Base-by-base conservation (phyloP, 148 eudicot genomes). In the Fagopyrum tataricum region DNA sequence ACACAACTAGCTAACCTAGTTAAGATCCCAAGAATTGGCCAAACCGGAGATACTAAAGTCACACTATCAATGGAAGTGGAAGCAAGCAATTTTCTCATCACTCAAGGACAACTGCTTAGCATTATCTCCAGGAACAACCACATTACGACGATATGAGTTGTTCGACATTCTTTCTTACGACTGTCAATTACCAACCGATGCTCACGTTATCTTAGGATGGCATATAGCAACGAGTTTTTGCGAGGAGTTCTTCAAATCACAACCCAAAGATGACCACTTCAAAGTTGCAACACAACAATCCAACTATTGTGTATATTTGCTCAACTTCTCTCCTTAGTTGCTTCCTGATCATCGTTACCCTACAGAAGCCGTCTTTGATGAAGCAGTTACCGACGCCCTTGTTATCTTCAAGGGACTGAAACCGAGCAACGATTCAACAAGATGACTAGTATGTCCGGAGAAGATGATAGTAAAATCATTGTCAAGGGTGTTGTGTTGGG, bases 221-320 rank as follows among this genome's bases (percentile, higher is more conserved):
- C 72, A 70, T 70, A 70, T 70, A 41, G 72, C 72, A 20, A 70
- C 72, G 0, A n/a, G 72, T 7, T 18, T 41, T 10, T 44, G 51
- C 4, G 15, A 13, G 47, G n/a, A n/a, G n/a, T 70, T 3, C 49
- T 70, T 13, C 11, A 0, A 5, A n/a, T 4, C 9, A 10, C 31
- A 39, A 44, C 7, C 14, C 56, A 52, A 17, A 52, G 72, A 44
- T 44, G 37, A 15, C 7, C 13, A 70, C 51, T 70, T 41, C 51
- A 5, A n/a, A 7, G 52, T 70, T 42, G 72, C 72, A 18, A 44
- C 26, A 31, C 44, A 20, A 7, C 23, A 43, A n/a, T 70, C 72
- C 26, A 70, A 43, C 0, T 44, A 70, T 20, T 70, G 72, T 70
- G 72, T 52, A 0, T 70, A 44, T 12, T 21, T 70, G 72, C 31